These are phyloP conservation scores for Candida ipomoeae DNA, from an alignment of 805 yeast species.

Conservation along the genomic window DNA sequence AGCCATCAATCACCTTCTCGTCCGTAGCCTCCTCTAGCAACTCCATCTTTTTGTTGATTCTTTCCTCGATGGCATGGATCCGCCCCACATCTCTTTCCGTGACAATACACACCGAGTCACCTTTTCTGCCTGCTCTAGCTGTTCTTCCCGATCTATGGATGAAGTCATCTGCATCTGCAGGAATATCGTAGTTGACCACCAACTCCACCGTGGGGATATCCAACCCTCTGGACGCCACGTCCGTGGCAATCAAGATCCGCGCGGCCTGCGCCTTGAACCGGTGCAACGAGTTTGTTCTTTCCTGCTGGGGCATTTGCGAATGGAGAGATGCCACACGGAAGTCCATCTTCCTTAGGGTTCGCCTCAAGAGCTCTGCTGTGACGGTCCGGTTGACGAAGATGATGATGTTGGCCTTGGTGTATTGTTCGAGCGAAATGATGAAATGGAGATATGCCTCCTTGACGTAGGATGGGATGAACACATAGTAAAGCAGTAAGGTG, in stretches of 20 bases:
- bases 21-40: constrained; percentile 69
- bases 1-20: constrained; percentile 67
- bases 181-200: constrained; percentile 88
- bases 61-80: constrained; percentile 78
- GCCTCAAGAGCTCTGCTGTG: constrained; percentile 82
- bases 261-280: constrained; percentile 95
- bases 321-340: constrained; percentile 86
- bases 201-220: constrained; percentile 92
- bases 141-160: constrained; percentile 98
- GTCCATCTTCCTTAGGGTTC: constrained; percentile 69
- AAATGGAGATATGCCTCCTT: constrained; percentile 84
- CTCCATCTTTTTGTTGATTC: constrained; percentile 78
- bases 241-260: constrained; percentile 87
- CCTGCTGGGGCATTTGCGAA: constrained; percentile 91
- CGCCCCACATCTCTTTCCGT: constrained; percentile 82
- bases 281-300: constrained; percentile 86
- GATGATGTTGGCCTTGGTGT: constrained; percentile 65
- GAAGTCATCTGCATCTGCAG: constrained; percentile 94
- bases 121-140: constrained; percentile 93
- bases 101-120: constrained; percentile 77
- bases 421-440: constrained; percentile 58
- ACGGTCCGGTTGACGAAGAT: constrained; percentile 88
- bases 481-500: constrained; percentile 58
- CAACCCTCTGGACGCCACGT: constrained; percentile 95
- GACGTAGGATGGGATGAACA: constrained; percentile 81